A percentile compares a stretch with the other conserved stretches of the same genome.
Conservation (phyloP, 2,329 filamentous ascomycete species). For the Trichophyton simii region DNA sequence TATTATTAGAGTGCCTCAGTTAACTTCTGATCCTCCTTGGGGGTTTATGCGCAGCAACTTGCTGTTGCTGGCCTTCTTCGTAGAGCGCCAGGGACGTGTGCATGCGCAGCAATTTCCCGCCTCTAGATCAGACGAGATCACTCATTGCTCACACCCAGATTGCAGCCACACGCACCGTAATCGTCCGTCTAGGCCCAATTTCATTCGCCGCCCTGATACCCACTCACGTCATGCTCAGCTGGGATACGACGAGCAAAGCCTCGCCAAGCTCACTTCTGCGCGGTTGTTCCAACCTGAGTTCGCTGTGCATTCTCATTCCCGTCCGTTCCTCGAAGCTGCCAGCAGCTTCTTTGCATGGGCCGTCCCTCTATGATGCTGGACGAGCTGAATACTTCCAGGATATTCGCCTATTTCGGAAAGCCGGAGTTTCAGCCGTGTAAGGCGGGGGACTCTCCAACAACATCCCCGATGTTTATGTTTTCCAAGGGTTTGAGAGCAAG, state of each 20-base stretch:
- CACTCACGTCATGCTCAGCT: background rate
- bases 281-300: background rate
- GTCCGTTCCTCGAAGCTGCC: background rate
- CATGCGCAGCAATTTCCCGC: background rate
- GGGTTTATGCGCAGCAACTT: background rate
- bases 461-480: background rate
- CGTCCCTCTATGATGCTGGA: background rate
- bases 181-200: background rate
- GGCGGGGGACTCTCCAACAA: background rate
- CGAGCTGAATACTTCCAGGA: background rate
- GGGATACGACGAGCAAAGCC: conserved; percentile 1
- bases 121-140: background rate
- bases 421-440: background rate
- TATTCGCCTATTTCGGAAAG: background rate
- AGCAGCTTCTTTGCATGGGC: background rate
- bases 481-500: background rate
- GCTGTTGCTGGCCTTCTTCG: background rate
- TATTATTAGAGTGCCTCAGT: background rate
- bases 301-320: background rate
- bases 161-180: background rate
- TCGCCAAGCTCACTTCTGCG: background rate
- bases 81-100: background rate
- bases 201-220: background rate
- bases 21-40: background rate
- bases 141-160: background rate